Evolutionary conservation across 345 rosid species (phyloP).

Genomic region (Gossypium anomalum): DNA sequence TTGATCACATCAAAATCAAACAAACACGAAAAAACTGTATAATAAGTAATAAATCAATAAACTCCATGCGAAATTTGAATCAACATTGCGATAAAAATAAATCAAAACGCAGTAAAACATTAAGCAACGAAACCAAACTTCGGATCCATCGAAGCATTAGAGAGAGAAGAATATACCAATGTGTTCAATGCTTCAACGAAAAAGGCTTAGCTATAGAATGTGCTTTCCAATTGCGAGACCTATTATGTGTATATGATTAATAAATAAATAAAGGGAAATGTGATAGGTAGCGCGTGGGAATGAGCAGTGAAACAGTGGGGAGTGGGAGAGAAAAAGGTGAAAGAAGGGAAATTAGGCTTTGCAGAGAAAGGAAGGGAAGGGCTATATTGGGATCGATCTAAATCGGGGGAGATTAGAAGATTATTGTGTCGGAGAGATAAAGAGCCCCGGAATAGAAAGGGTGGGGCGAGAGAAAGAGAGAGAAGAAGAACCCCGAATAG

Average conservation of each 20-base stretch:
- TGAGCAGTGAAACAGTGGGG: background rate
- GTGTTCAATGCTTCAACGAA: background rate
- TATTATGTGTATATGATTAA: background rate
- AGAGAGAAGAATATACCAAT: background rate
- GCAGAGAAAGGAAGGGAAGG: background rate
- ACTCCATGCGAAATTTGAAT: background rate
- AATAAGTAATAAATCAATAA: background rate
- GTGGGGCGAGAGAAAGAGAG: background rate
- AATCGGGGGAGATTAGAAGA: background rate
- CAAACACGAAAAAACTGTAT: background rate
- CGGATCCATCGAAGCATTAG: background rate
- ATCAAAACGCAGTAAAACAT: background rate
- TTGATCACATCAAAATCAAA: constrained; percentile 12
- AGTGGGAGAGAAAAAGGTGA: background rate
- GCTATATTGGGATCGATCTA: background rate
- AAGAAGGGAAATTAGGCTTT: background rate
- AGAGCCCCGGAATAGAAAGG: background rate
- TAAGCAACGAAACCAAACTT: background rate
- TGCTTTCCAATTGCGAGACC: background rate
- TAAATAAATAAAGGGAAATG: background rate
- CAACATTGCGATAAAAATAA: background rate
- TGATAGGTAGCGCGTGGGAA: background rate
- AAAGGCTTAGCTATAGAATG: background rate
- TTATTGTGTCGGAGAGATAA: background rate
- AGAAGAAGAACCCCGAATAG: background rate